Base-by-base conservation (phyloP, 2,329 filamentous ascomycete genomes). In the Verticillium albo-atrum region DNA sequence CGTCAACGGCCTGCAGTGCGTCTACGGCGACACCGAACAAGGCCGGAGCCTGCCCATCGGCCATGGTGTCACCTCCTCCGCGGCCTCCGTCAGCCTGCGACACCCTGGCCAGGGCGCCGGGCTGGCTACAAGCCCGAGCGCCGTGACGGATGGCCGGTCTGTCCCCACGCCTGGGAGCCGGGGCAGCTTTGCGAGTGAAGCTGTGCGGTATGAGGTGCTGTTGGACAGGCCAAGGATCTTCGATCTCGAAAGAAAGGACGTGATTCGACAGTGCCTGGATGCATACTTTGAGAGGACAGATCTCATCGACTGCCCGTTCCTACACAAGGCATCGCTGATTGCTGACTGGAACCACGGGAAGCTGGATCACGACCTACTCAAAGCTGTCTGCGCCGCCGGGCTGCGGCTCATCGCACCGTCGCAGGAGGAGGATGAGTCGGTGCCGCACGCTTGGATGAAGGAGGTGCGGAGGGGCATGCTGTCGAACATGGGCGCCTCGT, bases 281-380 rank as follows among this genome's bases (percentile, higher is more conserved):
- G 57, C 59, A 2, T 70, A 68, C 35, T 70, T 71, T 51, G 60
- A 66, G 61, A 62, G 60, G 2, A 55, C 42, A 9, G 42, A 50
- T 10, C 42, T 50, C 0, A 60, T 61, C 5, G 60, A 63, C 14
- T 69, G 68, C 9, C 55, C 62, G 0, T 68, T 69, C 23, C 63
- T 71, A 0, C 68, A 70, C 32, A 42, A 61, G 9, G 61, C 65
- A 2, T 63, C 66, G 1, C 63, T 64, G 0, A 59, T 69, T 2
- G 59, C 64, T 0, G 68, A 70, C 27, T 71, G 69, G 68, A 64
- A 59, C 9, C 61, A 62, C 4, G 63, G 62, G 0, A 61, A 60
- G 3, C 59, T 71, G 0, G 64, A 70, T 7, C 58, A 56, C 0
- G 54, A 57, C 1, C 27, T 71, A 0, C 58, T 68, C 12, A 68